Base-by-base conservation (phyloP, 2,329 filamentous ascomycete species). In the Xylariaceae sp. region DNA sequence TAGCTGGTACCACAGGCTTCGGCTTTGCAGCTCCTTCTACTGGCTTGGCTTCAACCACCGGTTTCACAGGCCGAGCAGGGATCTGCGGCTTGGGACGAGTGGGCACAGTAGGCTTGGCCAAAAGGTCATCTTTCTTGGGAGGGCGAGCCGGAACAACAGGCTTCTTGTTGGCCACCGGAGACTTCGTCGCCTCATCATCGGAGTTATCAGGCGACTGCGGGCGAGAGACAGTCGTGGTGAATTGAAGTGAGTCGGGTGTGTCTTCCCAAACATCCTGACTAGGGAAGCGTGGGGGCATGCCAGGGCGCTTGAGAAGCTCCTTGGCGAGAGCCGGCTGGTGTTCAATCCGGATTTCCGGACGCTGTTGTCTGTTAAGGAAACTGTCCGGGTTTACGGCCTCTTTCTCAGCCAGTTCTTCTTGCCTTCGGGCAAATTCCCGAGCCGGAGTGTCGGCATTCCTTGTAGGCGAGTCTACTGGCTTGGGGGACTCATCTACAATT, bases 201-300 rank as follows among this genome's bases (percentile, higher is more conserved):
- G 59, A 51, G 13, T 70, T 64, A 15, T 66, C 64, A 17, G 61
- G 78, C 34, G 80, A 77, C 57, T 81, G 83, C 34, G 76, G 82
- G 23, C 73, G 79, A 48, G 74, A 79, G 53, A 95, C 86, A 0
- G 88, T 92, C 0, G 92, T 89, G 68, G 92, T 86, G 17, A 95
- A 82, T 64, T 88, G 82, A 59, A 89, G 82, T 68, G 90, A 93
- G 67, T 96, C 91, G 1, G 93, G 93, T 0, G 84, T 87, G 72
- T 97, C 93, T 76, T 97, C 93, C 93, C 93, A 97, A 48, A 97
- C 86, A 74, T 97, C 93, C 57, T 86, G 86, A 72, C 92, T 96
- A 0, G 93, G 93, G 73, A 97, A 97, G 10, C 91, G 85, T 55
- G 87, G 86, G 59, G 85, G 79, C 66, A 82, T 71, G 13, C 77